Conservation (phyloP, 75 land plant species). For the Selaginella moellendorffii region DNA sequence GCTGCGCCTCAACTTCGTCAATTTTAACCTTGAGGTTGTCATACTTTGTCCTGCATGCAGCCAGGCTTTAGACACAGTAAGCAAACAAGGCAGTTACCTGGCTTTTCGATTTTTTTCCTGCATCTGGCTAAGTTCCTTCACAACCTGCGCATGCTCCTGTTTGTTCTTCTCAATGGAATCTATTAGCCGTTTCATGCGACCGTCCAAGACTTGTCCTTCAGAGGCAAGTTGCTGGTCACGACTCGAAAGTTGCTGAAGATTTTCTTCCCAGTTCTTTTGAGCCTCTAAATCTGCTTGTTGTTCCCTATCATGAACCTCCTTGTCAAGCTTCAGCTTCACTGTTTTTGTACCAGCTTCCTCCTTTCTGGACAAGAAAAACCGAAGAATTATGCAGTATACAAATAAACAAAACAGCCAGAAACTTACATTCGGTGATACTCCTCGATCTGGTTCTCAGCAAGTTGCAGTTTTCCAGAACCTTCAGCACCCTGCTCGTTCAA, state of each 20-base stretch:
- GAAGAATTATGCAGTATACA: neutral
- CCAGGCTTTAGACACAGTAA: slow-evolving; percentile 11
- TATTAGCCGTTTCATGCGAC: slow-evolving; percentile 32
- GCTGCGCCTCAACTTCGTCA: slow-evolving; percentile 51
- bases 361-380: slow-evolving; percentile 38
- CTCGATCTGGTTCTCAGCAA: slow-evolving; percentile 63
- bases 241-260: slow-evolving; percentile 51
- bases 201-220: slow-evolving; percentile 56
- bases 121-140: slow-evolving; percentile 43
- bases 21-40: slow-evolving; percentile 49
- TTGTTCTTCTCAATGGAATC: slow-evolving; percentile 39
- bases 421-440: slow-evolving; percentile 87
- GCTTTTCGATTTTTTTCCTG: slow-evolving; percentile 41
- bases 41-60: slow-evolving; percentile 52
- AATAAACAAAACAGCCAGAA: neutral
- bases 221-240: slow-evolving; percentile 52
- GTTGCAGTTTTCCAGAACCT: slow-evolving; percentile 54
- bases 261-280: slow-evolving; percentile 71
- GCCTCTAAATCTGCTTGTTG: slow-evolving; percentile 79
- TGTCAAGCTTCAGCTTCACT: slow-evolving; percentile 77
- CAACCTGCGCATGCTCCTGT: slow-evolving; percentile 30
- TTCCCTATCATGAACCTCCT: slow-evolving; percentile 79
- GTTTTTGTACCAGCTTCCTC: slow-evolving; percentile 94
- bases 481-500: slow-evolving; percentile 42
- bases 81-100: slow-evolving; percentile 28